phyloP scores from a whole-genome alignment of 371 early-diverging fungal genomes.

The Sporodiniella umbellata region DNA sequence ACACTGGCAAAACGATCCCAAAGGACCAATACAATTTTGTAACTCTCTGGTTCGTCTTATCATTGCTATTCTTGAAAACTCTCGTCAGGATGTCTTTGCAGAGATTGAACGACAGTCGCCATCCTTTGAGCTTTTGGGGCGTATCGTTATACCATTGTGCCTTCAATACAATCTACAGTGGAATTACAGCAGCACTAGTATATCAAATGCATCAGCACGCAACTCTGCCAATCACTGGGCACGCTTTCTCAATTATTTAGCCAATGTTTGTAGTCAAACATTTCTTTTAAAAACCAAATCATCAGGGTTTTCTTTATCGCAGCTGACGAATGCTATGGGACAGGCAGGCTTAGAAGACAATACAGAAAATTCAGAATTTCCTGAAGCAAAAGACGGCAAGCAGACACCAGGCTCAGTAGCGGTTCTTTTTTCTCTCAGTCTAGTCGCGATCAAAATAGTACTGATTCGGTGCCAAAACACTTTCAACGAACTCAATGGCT shows the following conservation, averaged over 20 bases:
- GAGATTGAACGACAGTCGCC: constrained; percentile 47
- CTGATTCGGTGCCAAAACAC: constrained; percentile 46
- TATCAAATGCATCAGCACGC: constrained; percentile 17
- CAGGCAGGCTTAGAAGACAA: constrained; percentile 6
- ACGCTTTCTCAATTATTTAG: constrained; percentile 32
- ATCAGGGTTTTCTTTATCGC: constrained; percentile 38
- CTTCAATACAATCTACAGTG: constrained; percentile 43
- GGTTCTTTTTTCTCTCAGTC: constrained; percentile 39
- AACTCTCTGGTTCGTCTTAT: constrained; percentile 53
- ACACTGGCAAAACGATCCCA: constrained; percentile 39
- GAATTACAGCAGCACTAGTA: constrained; percentile 23
- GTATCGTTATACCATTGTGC: constrained; percentile 52
- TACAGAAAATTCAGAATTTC: constrained; percentile 9
- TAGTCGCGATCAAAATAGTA: constrained; percentile 56
- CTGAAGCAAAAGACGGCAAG: constrained; percentile 37
- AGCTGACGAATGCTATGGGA: constrained; percentile 21
- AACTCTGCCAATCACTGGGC: constrained; percentile 44
- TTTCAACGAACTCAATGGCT: constrained; percentile 38
- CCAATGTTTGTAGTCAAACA: constrained; percentile 37
- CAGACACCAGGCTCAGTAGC: constrained; percentile 28
- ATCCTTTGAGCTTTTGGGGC: constrained; percentile 42
- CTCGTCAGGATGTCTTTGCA: constrained; percentile 47
- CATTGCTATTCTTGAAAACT: constrained; percentile 52
- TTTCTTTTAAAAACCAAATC: constrained; percentile 32
- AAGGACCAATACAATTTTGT: constrained; percentile 36